Evolutionary conservation across 306 rosid species (phyloP).

Genomic region (Cucurbita moschata): DNA sequence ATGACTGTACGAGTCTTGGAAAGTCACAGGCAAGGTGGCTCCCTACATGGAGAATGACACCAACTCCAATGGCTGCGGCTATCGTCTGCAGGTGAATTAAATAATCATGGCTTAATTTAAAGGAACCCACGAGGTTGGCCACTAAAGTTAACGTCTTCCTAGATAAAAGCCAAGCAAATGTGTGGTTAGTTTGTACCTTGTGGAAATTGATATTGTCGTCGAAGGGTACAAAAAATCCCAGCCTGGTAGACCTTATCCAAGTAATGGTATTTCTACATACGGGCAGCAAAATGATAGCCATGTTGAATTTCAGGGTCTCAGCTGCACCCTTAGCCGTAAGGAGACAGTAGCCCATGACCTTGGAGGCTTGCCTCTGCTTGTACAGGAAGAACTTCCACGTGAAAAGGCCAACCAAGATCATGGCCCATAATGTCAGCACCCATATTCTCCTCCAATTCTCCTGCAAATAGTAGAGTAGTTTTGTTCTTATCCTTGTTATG

Average conservation of each 20-base stretch:
- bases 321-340: slow-evolving; percentile 80
- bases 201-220: slow-evolving; percentile 99
- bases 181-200: slow-evolving; percentile 40
- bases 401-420: slow-evolving; percentile 67
- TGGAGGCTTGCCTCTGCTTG: slow-evolving; percentile 39
- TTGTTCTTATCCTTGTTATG: slow-evolving; percentile 54
- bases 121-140: background rate
- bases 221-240: slow-evolving; percentile 53
- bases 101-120: background rate
- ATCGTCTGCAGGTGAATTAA: slow-evolving; percentile 32
- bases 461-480: slow-evolving; percentile 58
- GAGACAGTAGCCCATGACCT: slow-evolving; percentile 81
- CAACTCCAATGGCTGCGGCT: slow-evolving; percentile 80
- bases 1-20: slow-evolving; percentile 36
- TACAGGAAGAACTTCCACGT: slow-evolving; percentile 77
- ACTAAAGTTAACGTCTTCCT: background rate
- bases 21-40: slow-evolving; percentile 94
- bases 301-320: slow-evolving; percentile 90
- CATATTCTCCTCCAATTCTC: slow-evolving; percentile 91
- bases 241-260: slow-evolving; percentile 74
- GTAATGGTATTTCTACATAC: slow-evolving; percentile 94
- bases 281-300: slow-evolving; percentile 83
- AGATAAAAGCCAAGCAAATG: background rate
- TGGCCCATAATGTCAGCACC: slow-evolving; percentile 61
- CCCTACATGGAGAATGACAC: slow-evolving; percentile 77